phyloP scores from a whole-genome alignment of 2,329 filamentous ascomycete species.

The Sporothrix sp. region DNA sequence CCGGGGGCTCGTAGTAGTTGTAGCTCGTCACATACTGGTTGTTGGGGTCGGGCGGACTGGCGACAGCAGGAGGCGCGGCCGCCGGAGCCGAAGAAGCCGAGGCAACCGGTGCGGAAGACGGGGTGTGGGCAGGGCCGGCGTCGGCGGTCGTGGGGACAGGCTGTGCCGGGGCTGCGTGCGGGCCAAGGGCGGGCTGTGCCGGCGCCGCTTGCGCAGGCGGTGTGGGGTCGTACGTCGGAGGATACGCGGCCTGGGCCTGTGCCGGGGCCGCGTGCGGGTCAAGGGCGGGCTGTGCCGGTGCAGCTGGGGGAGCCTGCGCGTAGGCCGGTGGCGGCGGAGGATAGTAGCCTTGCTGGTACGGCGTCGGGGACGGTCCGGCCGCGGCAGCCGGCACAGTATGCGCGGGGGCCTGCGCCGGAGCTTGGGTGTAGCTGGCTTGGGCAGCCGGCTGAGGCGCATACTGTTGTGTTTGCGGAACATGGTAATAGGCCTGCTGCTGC shows the following conservation, averaged over 20 bases:
- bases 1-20: not conserved
- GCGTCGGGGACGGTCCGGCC: not conserved
- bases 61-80: not conserved
- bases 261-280: not conserved
- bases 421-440: no score
- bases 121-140: no score
- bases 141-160: no score
- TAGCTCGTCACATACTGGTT: not conserved
- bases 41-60: not conserved
- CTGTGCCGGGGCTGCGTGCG: not conserved
- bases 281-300: not conserved
- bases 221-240: no score
- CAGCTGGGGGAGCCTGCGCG: not conserved
- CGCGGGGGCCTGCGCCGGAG: not conserved
- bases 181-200: not conserved
- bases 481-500: not conserved
- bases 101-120: no score
- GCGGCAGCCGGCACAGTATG: not conserved
- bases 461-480: not conserved
- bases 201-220: not conserved
- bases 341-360: not conserved
- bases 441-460: not conserved
- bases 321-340: conserved; percentile 9
- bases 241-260: no score
- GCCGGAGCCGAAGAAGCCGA: not conserved